A percentile compares a stretch with the other conserved stretches of the same genome.
Evolutionary conservation across 2,329 filamentous ascomycete species (phyloP).

Genomic region (Exophiala calicioides): DNA sequence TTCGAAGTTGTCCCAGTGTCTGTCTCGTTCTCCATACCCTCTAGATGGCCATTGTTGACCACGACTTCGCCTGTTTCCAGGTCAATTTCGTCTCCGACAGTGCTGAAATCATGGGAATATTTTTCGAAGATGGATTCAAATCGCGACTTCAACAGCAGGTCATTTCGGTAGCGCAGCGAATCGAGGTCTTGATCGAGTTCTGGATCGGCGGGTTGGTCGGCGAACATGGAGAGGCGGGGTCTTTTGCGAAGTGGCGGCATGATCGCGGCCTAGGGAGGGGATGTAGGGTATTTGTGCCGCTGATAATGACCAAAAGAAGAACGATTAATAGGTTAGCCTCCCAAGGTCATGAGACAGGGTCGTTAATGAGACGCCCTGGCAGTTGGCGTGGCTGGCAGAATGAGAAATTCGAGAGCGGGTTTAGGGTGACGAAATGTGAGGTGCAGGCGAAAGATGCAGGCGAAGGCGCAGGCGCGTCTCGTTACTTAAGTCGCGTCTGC

Average conservation of each 20-base stretch:
- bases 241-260: constrained; percentile 54
- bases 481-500: too few relatives aligned
- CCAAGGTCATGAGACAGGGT: too few relatives aligned
- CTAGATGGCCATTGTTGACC: constrained; percentile 87
- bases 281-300: not conserved
- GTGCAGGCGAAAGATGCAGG: too few relatives aligned
- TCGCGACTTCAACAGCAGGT: constrained; percentile 72
- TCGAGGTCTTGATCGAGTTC: constrained; percentile 29
- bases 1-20: constrained; percentile 42
- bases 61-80: constrained; percentile 76
- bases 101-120: constrained; percentile 79
- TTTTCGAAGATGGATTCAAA: constrained; percentile 90
- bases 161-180: constrained; percentile 63
- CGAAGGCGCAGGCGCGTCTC: too few relatives aligned
- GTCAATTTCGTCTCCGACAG: constrained; percentile 86
- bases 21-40: constrained; percentile 61
- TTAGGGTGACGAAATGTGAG: too few relatives aligned
- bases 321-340: too few relatives aligned
- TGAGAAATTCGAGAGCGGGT: too few relatives aligned
- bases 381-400: too few relatives aligned
- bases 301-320: too few relatives aligned
- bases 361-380: too few relatives aligned
- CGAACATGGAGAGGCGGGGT: constrained; percentile 50
- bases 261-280: constrained; percentile 25
- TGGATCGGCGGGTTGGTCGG: constrained; percentile 12